phyloP scores from a whole-genome alignment of 306 rosid genomes.

The Ormosia semicastrata region DNA sequence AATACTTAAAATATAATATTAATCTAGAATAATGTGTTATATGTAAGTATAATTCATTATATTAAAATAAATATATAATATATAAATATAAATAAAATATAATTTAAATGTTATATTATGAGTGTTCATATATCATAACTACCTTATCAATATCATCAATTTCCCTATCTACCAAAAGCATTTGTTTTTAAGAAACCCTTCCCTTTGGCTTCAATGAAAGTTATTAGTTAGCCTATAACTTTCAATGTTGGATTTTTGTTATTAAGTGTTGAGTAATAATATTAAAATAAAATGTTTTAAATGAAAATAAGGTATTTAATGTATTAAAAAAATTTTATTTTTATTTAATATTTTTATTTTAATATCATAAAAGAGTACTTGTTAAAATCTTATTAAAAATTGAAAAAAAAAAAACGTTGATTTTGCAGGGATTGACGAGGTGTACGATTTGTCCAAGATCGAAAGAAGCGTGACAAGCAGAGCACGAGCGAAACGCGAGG shows the following conservation, averaged over 20 bases:
- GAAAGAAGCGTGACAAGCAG: conserved; percentile 31
- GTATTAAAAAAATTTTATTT: too few species aligned
- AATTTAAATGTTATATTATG: too few species aligned
- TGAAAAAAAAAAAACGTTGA: not conserved
- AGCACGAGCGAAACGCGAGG: conserved; percentile 57
- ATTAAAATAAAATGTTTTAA: too few species aligned
- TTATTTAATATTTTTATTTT: too few species aligned
- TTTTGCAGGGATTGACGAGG: conserved; percentile 63
- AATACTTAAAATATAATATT: too few species aligned
- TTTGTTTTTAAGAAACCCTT: not conserved
- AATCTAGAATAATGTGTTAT: too few species aligned
- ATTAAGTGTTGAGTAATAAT: too few species aligned
- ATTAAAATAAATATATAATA: too few species aligned
- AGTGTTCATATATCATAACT: too few species aligned
- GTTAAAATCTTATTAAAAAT: not conserved
- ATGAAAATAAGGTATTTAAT: too few species aligned
- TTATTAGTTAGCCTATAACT: not conserved
- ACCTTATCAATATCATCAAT: not conserved
- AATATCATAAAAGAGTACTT: not conserved
- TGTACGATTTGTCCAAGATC: conserved; percentile 64
- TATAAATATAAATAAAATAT: too few species aligned
- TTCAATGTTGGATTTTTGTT: not conserved
- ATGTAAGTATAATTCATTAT: too few species aligned
- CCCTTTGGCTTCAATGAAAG: conserved; percentile 1
- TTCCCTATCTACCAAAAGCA: not conserved